These are phyloP conservation scores for Prunus yedoensis DNA, from an alignment of 331 rosid genomes.

Conservation along the genomic window DNA sequence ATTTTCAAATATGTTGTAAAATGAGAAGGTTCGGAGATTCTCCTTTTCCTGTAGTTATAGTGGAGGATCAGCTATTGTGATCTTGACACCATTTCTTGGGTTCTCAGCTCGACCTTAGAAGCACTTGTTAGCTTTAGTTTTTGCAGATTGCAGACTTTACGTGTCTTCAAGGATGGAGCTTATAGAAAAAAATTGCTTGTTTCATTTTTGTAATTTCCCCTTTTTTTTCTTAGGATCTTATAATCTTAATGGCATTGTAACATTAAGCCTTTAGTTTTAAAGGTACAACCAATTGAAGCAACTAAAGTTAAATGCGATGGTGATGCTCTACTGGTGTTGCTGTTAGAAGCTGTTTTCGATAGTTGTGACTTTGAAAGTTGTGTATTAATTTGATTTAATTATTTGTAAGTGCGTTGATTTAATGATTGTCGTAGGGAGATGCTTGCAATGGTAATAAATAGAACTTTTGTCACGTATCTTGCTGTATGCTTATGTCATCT, in stretches of 20 bases:
- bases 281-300: background rate
- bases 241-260: background rate
- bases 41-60: too few species aligned
- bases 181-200: background rate
- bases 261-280: background rate
- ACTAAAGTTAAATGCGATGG: background rate
- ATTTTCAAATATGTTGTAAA: background rate
- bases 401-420: background rate
- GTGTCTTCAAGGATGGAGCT: background rate
- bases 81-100: background rate
- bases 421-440: too few species aligned
- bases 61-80: too few species aligned
- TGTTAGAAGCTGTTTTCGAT: background rate
- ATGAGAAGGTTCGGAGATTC: background rate
- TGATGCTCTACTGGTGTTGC: background rate
- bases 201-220: background rate
- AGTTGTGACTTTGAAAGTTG: background rate
- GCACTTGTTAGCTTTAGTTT: background rate
- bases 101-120: conserved; percentile 8
- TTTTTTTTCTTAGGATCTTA: background rate
- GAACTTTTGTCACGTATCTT: background rate
- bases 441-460: background rate
- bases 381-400: background rate
- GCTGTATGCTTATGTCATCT: background rate
- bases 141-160: background rate